Evolutionary conservation across 2,329 filamentous ascomycete species (phyloP).

Genomic region (Alternaria brassicae): DNA sequence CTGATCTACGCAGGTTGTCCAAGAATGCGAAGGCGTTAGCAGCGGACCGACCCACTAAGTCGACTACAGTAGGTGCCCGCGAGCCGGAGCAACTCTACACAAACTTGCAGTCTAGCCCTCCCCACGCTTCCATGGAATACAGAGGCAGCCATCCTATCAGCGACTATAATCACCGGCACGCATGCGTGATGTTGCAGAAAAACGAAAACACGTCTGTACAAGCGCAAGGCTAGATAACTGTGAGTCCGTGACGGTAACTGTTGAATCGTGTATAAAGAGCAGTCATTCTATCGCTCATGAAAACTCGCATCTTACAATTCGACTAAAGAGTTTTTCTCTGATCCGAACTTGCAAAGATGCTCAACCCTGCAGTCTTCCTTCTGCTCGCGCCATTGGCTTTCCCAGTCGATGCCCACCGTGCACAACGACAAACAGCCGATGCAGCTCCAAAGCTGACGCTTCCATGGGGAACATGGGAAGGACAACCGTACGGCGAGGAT

Average conservation of each 20-base stretch:
- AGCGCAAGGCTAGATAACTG: background rate
- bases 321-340: background rate
- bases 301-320: background rate
- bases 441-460: background rate
- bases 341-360: background rate
- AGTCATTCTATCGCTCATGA: rapidly evolving
- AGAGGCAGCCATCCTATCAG: background rate
- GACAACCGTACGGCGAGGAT: background rate
- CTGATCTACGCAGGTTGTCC: background rate
- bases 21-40: background rate
- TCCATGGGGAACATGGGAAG: background rate
- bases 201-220: background rate
- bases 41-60: background rate
- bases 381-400: background rate
- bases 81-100: background rate
- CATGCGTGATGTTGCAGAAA: background rate
- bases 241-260: background rate
- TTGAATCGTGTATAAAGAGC: background rate
- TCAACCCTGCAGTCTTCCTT: background rate
- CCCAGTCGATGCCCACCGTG: background rate
- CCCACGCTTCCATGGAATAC: background rate
- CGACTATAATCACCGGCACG: background rate
- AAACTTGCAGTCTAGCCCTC: background rate
- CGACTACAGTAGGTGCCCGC: background rate
- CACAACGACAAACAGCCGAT: background rate